Base-by-base conservation (phyloP, 2,329 filamentous ascomycete genomes). In the Aureobasidium sp. region DNA sequence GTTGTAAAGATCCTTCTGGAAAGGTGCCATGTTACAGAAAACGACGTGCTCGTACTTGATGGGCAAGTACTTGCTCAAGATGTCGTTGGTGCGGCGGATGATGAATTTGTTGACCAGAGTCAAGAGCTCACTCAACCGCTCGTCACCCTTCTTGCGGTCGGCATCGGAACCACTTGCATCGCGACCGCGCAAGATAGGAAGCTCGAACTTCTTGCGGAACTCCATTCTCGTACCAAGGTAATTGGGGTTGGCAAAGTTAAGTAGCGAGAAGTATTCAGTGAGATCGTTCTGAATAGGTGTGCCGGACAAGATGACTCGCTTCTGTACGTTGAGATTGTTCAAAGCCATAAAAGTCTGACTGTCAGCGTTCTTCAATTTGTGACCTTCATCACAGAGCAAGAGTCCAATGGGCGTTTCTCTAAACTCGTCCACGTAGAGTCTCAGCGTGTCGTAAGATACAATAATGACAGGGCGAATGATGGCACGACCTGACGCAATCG, bases 1-100 rank as follows among this genome's bases (percentile, higher is more conserved):
- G 70, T 96, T 96, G 80, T 99, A 99, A 1, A 99, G 79, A 67
- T 90, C 90, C 61, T 91, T 82, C 74, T 99, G 94, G 77, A 99
- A 97, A 0, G 90, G 89, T 17, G 94, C 89, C 49, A 96, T 82
- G 68, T 93, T 93, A 81, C 94, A 99, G 77, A 99, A 99, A 0
- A 99, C 94, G 34, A 99, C 94, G 73, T 99, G 94, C 75, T 99
- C 94, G 75, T 99, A 99, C 78, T 99, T 99, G 78, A 97, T 87
- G 0, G 94, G 94, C 63, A 99, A 78, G 72, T 99, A 99, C 74
- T 99, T 99, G 57, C 93, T 97, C 27, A 99, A 78, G 65, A 99
- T 96, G 71, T 99, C 94, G 81, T 99, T 99, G 4, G 93, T 97
- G 63, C 94, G 87, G 64, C 94, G 88, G 69, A 99, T 99, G 73